Evolutionary conservation across 345 rosid genomes (phyloP).

Genomic region (Schrenkiella parvula): DNA sequence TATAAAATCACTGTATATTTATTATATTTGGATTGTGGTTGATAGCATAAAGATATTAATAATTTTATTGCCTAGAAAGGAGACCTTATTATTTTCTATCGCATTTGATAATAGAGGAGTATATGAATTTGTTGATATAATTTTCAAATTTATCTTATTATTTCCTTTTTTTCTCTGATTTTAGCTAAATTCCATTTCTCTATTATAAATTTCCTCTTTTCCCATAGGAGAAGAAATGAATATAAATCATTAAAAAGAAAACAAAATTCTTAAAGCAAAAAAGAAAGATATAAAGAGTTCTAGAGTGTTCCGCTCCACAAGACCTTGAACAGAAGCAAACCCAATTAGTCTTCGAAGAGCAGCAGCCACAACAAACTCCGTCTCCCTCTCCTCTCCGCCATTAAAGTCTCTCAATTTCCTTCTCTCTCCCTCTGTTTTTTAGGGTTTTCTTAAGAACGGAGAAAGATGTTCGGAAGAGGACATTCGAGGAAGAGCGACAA

Average conservation of each 20-base stretch:
- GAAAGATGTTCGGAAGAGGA: conserved; percentile 72
- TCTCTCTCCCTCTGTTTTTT: background rate
- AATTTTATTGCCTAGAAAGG: background rate
- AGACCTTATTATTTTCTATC: background rate
- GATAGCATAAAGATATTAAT: background rate
- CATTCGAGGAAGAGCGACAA: conserved; percentile 73
- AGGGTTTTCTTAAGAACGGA: conserved; percentile 22
- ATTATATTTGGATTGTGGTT: background rate
- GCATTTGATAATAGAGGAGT: background rate
- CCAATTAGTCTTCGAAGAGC: conserved; percentile 10
- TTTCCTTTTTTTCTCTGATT: background rate
- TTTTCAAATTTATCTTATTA: background rate
- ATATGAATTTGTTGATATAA: background rate
- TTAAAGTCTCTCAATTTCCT: background rate
- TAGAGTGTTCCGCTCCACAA: conserved; percentile 29
- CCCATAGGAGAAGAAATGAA: background rate
- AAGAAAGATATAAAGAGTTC: conserved; percentile 15
- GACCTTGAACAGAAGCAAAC: conserved; percentile 30
- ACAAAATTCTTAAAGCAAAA: background rate
- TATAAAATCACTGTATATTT: background rate
- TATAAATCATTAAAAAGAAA: background rate
- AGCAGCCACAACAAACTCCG: conserved; percentile 24
- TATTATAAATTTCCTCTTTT: background rate
- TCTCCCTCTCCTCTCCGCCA: conserved; percentile 10
- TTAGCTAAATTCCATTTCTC: background rate